Evolutionary conservation across 768 basidiomycete species (phyloP), one percentile per base, ranked within the genome.

Genomic region (Panus rudis): DNA sequence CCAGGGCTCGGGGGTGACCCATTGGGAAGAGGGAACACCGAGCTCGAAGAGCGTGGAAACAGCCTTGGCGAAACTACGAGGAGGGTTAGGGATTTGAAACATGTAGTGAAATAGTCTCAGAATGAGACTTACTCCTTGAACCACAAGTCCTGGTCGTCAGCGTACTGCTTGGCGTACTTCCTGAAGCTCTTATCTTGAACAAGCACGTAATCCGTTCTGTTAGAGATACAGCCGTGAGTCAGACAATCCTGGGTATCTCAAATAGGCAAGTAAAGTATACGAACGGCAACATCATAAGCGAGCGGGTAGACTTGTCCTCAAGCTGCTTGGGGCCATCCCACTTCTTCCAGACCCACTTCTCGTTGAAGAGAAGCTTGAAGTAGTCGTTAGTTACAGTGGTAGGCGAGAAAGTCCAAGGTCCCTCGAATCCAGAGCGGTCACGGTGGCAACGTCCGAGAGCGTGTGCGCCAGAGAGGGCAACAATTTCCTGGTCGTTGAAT

Each of bases 401-500:
- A 3, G 92, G 92, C 13, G 90, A 88, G 78, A 93, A 92, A 2
- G 92, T 92, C 90, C 87, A 92, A n/a, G 88, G 91, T 10, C 87
- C 91, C 6, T 87, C 81, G 60, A 83, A 93, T 31, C 87, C 88
- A 45, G 84, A 87, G 41, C 53, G 79, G 64, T 88, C 76, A 45
- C 71, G 45, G 71, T 99, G 94, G 75, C 92, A 94, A 60, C 94
- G 88, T 19, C 96, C 94, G 34, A 99, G 80, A 46, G 92, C 92
- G 59, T 99, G 94, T 27, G 90, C 92, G 49, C 94, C 94, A 19
- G 79, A 78, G 52, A 97, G 85, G 43, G 91, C 90, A 47, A 96
- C 93, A 39, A 98, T 98, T 68, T 97, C 94, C 64, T 89, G 90
- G 66, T 99, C 94, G 60, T 92, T 85, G 73, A 97, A 93, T 41